Conservation (phyloP, 441 rosid genomes). For the Aleurites moluccanus region DNA sequence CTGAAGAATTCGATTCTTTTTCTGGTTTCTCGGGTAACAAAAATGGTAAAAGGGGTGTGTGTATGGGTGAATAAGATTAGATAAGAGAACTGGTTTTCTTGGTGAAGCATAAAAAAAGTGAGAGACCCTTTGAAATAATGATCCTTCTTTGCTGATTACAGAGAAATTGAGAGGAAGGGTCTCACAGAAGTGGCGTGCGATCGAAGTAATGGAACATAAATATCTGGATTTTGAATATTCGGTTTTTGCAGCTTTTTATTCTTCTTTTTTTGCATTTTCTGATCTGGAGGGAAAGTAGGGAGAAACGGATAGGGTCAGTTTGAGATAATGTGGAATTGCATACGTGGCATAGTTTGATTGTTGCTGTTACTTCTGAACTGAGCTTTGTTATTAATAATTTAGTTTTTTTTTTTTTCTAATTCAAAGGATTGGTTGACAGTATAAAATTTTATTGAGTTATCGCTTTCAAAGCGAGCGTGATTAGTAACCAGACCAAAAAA, state of each 20-base stretch:
- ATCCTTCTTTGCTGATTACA: not conserved
- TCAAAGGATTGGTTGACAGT: too few relatives aligned
- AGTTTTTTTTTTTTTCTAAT: too few relatives aligned
- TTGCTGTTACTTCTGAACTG: too few relatives aligned
- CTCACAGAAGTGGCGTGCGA: slow-evolving; percentile 12
- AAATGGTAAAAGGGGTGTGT: not conserved
- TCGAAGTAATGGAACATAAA: not conserved
- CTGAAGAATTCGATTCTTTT: not conserved
- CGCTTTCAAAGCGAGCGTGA: too few relatives aligned
- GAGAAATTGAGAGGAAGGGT: slow-evolving; percentile 4
- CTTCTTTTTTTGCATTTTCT: too few relatives aligned
- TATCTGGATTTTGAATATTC: slow-evolving; percentile 13
- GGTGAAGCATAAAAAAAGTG: slow-evolving; percentile 5
- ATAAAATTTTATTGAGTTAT: too few relatives aligned
- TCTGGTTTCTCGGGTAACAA: slow-evolving; percentile 7
- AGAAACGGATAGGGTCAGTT: not conserved
- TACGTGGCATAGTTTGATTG: slow-evolving; percentile 9
- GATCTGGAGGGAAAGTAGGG: not conserved
- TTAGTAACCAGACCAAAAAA: too few relatives aligned
- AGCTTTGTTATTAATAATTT: too few relatives aligned
- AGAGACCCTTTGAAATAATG: slow-evolving; percentile 18
- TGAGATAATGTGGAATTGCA: not conserved
- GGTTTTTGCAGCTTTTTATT: not conserved
- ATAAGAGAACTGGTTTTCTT: not conserved
- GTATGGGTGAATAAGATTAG: not conserved